These are phyloP conservation scores for Harringtonia aguacate DNA, from an alignment of 2,329 filamentous ascomycete species.

Conservation along the genomic window DNA sequence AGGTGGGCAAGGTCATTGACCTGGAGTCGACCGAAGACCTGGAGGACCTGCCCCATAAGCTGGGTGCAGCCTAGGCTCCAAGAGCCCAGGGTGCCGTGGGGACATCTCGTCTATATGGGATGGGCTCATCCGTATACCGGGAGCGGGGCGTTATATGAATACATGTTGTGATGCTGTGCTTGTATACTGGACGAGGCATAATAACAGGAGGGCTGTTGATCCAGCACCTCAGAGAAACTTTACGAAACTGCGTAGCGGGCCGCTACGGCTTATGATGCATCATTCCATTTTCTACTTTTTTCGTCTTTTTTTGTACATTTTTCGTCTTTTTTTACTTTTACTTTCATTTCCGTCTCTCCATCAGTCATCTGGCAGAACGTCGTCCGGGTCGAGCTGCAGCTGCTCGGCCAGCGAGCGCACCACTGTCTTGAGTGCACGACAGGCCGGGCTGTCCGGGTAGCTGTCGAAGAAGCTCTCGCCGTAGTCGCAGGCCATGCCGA, in stretches of 20 bases:
- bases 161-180: too few relatives aligned
- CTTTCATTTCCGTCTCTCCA: slow-evolving; percentile 13
- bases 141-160: too few relatives aligned
- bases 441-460: slow-evolving; percentile 88
- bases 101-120: not conserved
- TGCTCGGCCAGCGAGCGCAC: slow-evolving; percentile 61
- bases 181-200: too few relatives aligned
- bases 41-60: slow-evolving; percentile 64
- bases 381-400: slow-evolving; percentile 50
- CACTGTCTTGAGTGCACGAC: slow-evolving; percentile 67
- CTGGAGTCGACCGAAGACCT: slow-evolving; percentile 72
- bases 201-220: too few relatives aligned
- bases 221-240: too few relatives aligned
- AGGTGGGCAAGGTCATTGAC: slow-evolving; percentile 82
- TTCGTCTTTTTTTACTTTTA: not conserved
- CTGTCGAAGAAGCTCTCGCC: slow-evolving; percentile 95
- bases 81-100: not conserved
- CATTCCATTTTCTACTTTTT: not conserved
- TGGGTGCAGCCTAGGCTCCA: slow-evolving; percentile 22
- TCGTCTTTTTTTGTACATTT: not conserved
- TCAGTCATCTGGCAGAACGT: slow-evolving; percentile 34
- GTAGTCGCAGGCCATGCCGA: slow-evolving; percentile 93
- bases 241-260: too few relatives aligned
- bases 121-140: too few relatives aligned
- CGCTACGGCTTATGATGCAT: too few relatives aligned